Evolutionary conservation across 2,329 filamentous ascomycete species (phyloP), one percentile per base, ranked within the genome.

Genomic region (Phyllosticta citrichinensis): DNA sequence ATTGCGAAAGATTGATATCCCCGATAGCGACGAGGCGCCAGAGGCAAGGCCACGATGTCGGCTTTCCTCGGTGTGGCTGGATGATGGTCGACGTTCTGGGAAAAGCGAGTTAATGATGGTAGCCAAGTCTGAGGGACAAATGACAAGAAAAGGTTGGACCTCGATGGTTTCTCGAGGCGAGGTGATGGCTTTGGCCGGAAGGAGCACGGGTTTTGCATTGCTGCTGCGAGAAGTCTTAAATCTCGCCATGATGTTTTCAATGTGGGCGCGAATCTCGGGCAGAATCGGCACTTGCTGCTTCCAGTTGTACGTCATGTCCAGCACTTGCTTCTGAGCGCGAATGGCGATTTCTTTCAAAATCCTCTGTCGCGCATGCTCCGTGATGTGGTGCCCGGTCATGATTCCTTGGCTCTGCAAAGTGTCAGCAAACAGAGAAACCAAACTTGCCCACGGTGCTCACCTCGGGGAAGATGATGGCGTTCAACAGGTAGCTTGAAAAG

Each of bases 381-480:
- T 92, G 68, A 97, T 91, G 75, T 96, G 90, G 72, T 96, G 93
- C 68, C 96, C 90, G 61, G 90, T 83, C 78, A 97, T 87, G 64
- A 85, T 77, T 56, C 81, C 81, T 62, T 83, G 79, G 19, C 78
- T 79, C 83, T 86, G 66, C 55, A 19, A 6, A 20, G 58, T 53
- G 70, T 77, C 65, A 77, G 76, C 65, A 71, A 63, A 17, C 1
- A 35, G 25, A n/a, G 17, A 17, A 14, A 20, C 12, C 11, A 12
- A 35, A 50, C 24, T 9, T 17, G 2, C 9, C 19, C 9, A 22
- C 20, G 30, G 24, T 17, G 69, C 67, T 65, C 80, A 85, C 91
- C 81, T 99, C 94, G 11, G 94, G 94, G 68, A 94, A 89, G 55
- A 91, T 89, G 68, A 97, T 84, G 58, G 91, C 87, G 67, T 89